These are phyloP conservation scores for Alopecurus myosuroides DNA, from an alignment of 176 grass and related monocot species.

Conservation along the genomic window DNA sequence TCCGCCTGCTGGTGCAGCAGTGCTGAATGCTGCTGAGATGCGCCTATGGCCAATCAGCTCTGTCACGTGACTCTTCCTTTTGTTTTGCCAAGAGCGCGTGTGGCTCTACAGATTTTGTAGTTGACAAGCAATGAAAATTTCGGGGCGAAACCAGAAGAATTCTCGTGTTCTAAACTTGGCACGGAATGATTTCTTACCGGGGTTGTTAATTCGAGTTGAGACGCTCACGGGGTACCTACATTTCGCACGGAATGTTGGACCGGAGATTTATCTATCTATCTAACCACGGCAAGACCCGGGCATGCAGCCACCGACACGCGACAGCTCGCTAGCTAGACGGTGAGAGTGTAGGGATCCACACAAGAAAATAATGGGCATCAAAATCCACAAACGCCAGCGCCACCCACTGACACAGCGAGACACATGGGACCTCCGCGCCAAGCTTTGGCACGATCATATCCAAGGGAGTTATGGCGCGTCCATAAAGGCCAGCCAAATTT, in stretches of 20 bases:
- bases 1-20: neutral
- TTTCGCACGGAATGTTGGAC: neutral
- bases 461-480: neutral
- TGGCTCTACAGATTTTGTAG: too few species aligned
- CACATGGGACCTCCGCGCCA: neutral
- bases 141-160: too few species aligned
- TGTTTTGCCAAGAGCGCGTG: too few species aligned
- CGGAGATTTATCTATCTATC: neutral
- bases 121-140: too few species aligned
- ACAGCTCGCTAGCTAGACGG: neutral
- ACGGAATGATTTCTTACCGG: too few species aligned
- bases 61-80: constrained; percentile 1
- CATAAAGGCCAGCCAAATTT: constrained; percentile 1
- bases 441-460: constrained; percentile 6
- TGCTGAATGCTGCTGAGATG: too few species aligned
- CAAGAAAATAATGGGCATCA: neutral
- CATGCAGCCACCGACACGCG: constrained; percentile 31
- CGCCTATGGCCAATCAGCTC: neutral
- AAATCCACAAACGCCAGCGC: neutral
- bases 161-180: too few species aligned
- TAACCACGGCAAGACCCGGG: neutral
- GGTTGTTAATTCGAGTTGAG: too few species aligned
- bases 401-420: neutral
- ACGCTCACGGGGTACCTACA: too few species aligned
- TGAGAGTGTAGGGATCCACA: neutral